These are phyloP conservation scores for Juncus effusus DNA, from an alignment of 176 grass and related monocot genomes.

Conservation along the genomic window DNA sequence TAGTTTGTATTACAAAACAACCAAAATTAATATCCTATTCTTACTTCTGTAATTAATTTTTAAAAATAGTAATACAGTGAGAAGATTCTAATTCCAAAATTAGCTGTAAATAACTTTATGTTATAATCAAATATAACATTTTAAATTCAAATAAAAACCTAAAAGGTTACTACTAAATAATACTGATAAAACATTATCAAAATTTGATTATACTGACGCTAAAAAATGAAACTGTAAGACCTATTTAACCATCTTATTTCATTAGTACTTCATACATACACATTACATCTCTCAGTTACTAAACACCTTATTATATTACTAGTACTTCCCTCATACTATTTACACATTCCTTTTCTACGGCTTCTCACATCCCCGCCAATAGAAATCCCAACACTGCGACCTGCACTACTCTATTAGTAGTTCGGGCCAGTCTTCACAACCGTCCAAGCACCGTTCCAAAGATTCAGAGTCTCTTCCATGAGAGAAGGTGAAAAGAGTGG, in stretches of 20 bases:
- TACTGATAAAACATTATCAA: too few relatives aligned
- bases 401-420: background rate
- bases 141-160: too few relatives aligned
- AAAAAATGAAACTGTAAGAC: too few relatives aligned
- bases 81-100: too few relatives aligned
- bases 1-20: too few relatives aligned
- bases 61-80: too few relatives aligned
- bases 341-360: background rate
- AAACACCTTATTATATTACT: background rate
- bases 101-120: too few relatives aligned
- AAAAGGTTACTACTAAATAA: too few relatives aligned
- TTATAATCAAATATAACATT: too few relatives aligned
- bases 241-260: slow-evolving; percentile 8
- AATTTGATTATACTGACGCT: too few relatives aligned
- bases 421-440: background rate
- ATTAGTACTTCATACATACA: slow-evolving; percentile 5
- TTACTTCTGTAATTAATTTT: too few relatives aligned
- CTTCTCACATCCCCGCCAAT: slow-evolving; percentile 19
- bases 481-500: slow-evolving; percentile 16
- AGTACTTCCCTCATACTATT: background rate
- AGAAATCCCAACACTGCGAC: background rate
- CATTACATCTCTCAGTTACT: background rate
- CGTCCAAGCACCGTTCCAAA: background rate
- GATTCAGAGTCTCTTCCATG: slow-evolving; percentile 11
- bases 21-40: too few relatives aligned